phyloP scores from a whole-genome alignment of 371 early-diverging fungal species.

The Rhizopus sp. region DNA sequence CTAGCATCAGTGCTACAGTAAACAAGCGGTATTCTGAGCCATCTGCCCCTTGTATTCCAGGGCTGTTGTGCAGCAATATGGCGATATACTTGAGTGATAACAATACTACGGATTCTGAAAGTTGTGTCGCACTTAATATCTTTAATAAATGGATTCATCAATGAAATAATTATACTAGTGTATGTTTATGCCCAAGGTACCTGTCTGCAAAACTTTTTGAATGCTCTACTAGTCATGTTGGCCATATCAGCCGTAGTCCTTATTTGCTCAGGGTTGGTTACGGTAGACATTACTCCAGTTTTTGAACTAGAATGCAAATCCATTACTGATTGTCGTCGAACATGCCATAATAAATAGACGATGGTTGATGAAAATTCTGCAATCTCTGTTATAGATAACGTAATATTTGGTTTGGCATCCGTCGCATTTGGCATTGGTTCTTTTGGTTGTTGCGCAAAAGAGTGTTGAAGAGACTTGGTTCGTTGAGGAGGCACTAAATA shows the following conservation, averaged over 20 bases:
- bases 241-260: slow-evolving; percentile 33
- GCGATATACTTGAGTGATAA: slow-evolving; percentile 65
- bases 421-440: slow-evolving; percentile 35
- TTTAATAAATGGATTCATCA: slow-evolving; percentile 5
- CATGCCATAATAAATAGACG: slow-evolving; percentile 67
- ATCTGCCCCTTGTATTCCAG: slow-evolving; percentile 61
- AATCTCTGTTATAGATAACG: slow-evolving; percentile 38
- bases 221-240: slow-evolving; percentile 48
- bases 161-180: neutral
- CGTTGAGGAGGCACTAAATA: too few relatives aligned
- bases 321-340: slow-evolving; percentile 42
- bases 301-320: slow-evolving; percentile 33
- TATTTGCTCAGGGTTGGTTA: slow-evolving; percentile 18
- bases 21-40: slow-evolving; percentile 80
- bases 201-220: slow-evolving; percentile 58
- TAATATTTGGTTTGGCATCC: slow-evolving; percentile 28
- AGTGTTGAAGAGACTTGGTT: neutral
- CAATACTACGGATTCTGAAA: slow-evolving; percentile 64
- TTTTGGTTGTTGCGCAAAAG: slow-evolving; percentile 7
- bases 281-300: slow-evolving; percentile 3
- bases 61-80: slow-evolving; percentile 58
- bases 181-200: slow-evolving; percentile 22
- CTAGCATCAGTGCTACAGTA: slow-evolving; percentile 79
- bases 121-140: slow-evolving; percentile 60
- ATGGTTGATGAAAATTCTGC: slow-evolving; percentile 65